phyloP scores from a whole-genome alignment of 2,329 filamentous ascomycete genomes.

The Penicillium aurantiogriseum region DNA sequence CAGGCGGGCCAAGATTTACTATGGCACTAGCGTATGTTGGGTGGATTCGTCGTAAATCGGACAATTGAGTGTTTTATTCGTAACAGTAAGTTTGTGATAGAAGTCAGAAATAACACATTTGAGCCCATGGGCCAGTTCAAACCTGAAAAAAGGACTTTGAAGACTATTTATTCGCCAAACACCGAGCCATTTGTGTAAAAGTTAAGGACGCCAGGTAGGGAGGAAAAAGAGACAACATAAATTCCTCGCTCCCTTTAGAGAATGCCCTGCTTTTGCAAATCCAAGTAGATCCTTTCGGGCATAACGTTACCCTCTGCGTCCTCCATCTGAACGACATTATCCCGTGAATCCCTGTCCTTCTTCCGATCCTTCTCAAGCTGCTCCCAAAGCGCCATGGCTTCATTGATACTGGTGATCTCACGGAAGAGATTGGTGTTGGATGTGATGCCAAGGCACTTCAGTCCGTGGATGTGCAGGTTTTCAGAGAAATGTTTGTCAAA shows the following conservation, averaged over 20 bases:
- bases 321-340: constrained; percentile 96
- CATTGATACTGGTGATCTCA: constrained; percentile 89
- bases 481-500: constrained; percentile 99
- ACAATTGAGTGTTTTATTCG: not conserved
- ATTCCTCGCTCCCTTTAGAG: constrained; percentile 49
- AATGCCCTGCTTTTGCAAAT: constrained; percentile 88
- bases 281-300: constrained; percentile 97
- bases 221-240: not conserved
- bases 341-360: constrained; percentile 70
- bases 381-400: constrained; percentile 85
- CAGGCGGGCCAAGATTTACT: not conserved
- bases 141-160: not conserved
- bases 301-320: constrained; percentile 97
- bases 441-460: constrained; percentile 91
- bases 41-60: not conserved
- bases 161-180: constrained; percentile 27
- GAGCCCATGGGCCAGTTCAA: not conserved
- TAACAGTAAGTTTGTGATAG: not conserved
- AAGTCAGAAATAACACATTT: not conserved
- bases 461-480: constrained; percentile 83
- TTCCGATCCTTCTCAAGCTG: constrained; percentile 87
- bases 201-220: not conserved
- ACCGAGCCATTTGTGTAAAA: constrained; percentile 30
- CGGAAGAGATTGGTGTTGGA: constrained; percentile 81
- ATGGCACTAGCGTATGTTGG: not conserved